These are phyloP conservation scores for Neurospora sp. DNA, from an alignment of 495 filamentous ascomycete species.

Conservation along the genomic window DNA sequence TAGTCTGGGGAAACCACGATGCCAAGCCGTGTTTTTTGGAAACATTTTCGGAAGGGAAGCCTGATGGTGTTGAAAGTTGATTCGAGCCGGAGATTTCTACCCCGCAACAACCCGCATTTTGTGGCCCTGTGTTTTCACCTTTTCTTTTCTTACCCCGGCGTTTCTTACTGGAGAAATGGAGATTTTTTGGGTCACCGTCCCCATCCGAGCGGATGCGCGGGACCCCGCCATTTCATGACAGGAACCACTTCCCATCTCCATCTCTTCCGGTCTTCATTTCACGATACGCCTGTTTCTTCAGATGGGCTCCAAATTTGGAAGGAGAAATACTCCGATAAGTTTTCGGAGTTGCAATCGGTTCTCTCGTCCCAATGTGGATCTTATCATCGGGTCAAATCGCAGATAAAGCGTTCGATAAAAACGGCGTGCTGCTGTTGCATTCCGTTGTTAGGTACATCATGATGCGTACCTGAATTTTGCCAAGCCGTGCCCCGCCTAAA, in stretches of 20 bases:
- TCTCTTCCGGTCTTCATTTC: background rate
- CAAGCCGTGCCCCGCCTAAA: background rate
- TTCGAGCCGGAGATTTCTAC: background rate
- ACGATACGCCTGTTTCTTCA: background rate
- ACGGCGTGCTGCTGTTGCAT: background rate
- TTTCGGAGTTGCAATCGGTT: background rate
- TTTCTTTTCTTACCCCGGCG: background rate
- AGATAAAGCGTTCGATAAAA: background rate
- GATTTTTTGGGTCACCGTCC: background rate
- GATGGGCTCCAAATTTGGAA: background rate
- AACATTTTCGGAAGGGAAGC: conserved; percentile 8
- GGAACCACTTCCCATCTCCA: background rate
- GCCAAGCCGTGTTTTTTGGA: background rate
- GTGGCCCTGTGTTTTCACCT: background rate
- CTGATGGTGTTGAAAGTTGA: conserved; percentile 1
- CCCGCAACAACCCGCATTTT: background rate
- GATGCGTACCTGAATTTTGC: background rate
- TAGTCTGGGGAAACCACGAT: conserved; percentile 11
- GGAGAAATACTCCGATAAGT: background rate
- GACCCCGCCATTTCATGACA: background rate
- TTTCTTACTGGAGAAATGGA: background rate
- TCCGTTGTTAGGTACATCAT: background rate
- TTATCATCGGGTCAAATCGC: background rate
- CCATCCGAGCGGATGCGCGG: background rate
- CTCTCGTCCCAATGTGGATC: background rate